Conservation (phyloP, 371 early-diverging fungal species). For the Vavraia culicis region DNA sequence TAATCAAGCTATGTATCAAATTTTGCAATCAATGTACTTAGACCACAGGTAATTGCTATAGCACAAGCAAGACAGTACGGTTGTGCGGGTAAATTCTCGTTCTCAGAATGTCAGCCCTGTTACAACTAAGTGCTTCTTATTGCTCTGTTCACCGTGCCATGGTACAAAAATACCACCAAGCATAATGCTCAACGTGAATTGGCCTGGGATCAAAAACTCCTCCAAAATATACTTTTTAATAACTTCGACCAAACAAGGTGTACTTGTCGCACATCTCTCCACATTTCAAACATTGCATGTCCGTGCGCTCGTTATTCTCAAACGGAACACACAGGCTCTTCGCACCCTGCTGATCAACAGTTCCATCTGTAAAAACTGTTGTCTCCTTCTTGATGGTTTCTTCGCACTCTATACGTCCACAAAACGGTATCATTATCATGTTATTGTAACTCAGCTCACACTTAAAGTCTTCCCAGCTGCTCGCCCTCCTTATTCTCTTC, state of each 20-base stretch:
- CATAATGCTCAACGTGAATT: too few relatives aligned
- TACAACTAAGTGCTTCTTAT: too few relatives aligned
- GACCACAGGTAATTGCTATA: too few relatives aligned
- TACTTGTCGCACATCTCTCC: constrained; percentile 56
- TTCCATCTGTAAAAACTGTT: constrained; percentile 46
- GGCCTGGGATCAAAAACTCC: too few relatives aligned
- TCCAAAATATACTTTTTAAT: constrained; percentile 45
- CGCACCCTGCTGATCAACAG: constrained; percentile 84
- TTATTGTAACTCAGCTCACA: constrained; percentile 64
- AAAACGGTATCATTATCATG: constrained; percentile 78
- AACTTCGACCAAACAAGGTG: constrained; percentile 67
- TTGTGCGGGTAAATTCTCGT: too few relatives aligned
- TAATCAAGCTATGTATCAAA: too few relatives aligned
- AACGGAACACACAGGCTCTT: constrained; percentile 96
- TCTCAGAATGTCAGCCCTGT: too few relatives aligned
- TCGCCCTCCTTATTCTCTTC: constrained; percentile 52
- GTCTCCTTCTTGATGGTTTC: constrained; percentile 76
- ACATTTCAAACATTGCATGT: constrained; percentile 62
- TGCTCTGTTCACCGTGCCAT: too few relatives aligned
- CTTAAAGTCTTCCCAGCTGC: constrained; percentile 71
- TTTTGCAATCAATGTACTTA: too few relatives aligned
- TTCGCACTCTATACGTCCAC: constrained; percentile 70
- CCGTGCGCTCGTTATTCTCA: constrained; percentile 52
- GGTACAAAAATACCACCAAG: too few relatives aligned
- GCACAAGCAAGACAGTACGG: too few relatives aligned